Conservation (phyloP, 805 yeast genomes). For the Metschnikowia gelsemii region DNA sequence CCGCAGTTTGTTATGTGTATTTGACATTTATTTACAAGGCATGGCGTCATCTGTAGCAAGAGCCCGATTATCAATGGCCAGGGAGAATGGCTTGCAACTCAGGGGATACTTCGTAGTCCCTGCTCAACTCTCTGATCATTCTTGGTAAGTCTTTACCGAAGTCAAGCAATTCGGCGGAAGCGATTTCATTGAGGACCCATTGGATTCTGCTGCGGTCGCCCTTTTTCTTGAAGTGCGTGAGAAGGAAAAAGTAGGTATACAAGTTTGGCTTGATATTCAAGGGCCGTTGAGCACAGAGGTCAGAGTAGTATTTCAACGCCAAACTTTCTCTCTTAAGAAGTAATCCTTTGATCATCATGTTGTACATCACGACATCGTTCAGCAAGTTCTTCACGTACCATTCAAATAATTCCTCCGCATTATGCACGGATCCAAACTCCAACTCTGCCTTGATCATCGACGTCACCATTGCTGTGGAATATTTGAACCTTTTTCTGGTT, state of each 20-base stretch:
- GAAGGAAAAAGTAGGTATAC: constrained; percentile 49
- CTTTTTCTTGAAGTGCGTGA: constrained; percentile 37
- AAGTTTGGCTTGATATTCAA: constrained; percentile 41
- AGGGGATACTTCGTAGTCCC: constrained; percentile 19
- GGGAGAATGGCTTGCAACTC: constrained; percentile 18
- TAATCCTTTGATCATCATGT: constrained; percentile 36
- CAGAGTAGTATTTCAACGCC: constrained; percentile 42
- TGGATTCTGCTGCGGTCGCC: constrained; percentile 34
- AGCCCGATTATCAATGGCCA: not conserved
- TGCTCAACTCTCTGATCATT: constrained; percentile 24
- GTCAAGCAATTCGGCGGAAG: constrained; percentile 24
- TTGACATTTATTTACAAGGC: constrained; percentile 8
- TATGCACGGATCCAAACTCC: constrained; percentile 34
- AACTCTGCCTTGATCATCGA: constrained; percentile 50
- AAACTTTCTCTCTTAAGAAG: constrained; percentile 33
- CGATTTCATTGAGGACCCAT: constrained; percentile 40
- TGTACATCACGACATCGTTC: constrained; percentile 42
- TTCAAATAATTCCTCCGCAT: constrained; percentile 34
- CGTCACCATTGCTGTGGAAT: constrained; percentile 39
- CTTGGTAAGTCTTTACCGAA: constrained; percentile 44
- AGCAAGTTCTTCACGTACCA: constrained; percentile 35
- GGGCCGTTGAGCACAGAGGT: constrained; percentile 28
- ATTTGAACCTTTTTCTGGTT: constrained; percentile 26
- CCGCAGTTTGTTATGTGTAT: no score
- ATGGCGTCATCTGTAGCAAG: not conserved